Base-by-base conservation (phyloP, 768 basidiomycete genomes). In the Sistotremastrum niveocremeum region DNA sequence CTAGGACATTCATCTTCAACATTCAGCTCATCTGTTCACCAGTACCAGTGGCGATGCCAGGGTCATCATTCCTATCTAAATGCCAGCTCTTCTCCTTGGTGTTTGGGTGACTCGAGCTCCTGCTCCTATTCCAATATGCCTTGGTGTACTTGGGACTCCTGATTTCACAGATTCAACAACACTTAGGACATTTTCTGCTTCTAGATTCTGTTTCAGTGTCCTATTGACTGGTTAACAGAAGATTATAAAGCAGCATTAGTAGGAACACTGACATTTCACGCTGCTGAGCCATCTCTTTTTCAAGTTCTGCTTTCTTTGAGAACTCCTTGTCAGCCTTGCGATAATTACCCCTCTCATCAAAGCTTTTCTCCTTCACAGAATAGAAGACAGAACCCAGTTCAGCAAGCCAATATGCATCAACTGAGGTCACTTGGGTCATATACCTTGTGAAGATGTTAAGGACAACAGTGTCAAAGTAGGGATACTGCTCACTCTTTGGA, bases 371-470 rank as follows among this genome's bases (percentile, higher is more conserved):
- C 59, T 91, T 84, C 44, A 95, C 93, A 29, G 91, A 93, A 68
- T 89, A 98, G 72, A 95, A 97, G 11, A 95, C 90, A 45, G 87
- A 86, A 51, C 93, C 93, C 37, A 95, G 74, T 51, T 95, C 90
- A 55, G 93, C 91, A 34, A 98, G 74, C 95, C 95, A 99, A 63
- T 91, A 91, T 3, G 95, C 81, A 58, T 98, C 91, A 51, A 98
- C 85, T 0, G 94, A 80, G 2, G 95, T 97, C n/a, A 99, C 95
- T 61, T 91, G 90, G 11, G 93, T 94, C 93, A 97, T 95, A 65
- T 99, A 99, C 20, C 20, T 20, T 20, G 20, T 20, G 20, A 20
- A 20, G 50, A 65, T 68, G 54, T 65, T 61, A 11, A 47, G 38
- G 36, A 50, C 41, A 39, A 44, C 11, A 52, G 49, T 32, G 59